Percentiles rank a stretch among this genome's conserved stretches.
These are phyloP conservation scores for Dianthus caryophyllus DNA, from an alignment of 148 eudicot genomes.

Conservation along the genomic window DNA sequence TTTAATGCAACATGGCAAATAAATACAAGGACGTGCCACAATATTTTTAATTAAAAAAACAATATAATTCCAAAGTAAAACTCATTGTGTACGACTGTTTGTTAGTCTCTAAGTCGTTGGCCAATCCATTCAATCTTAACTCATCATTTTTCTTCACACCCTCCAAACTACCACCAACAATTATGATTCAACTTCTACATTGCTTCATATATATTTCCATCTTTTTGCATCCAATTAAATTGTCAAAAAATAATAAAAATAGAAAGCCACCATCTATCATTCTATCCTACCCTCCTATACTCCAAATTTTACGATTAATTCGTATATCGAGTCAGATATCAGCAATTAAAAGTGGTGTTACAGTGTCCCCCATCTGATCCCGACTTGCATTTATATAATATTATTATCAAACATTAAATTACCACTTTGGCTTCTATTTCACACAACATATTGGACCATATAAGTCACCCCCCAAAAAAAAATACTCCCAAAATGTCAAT, in stretches of 20 bases:
- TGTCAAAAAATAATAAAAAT: too few relatives aligned
- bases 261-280: too few relatives aligned
- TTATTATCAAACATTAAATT: background rate
- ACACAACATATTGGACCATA: slow-evolving; percentile 8
- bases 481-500: slow-evolving; percentile 2
- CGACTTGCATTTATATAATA: background rate
- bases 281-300: background rate
- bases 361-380: background rate
- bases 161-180: slow-evolving; percentile 38
- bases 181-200: background rate
- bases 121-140: slow-evolving; percentile 47
- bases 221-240: slow-evolving; percentile 6
- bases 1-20: background rate
- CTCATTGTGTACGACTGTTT: slow-evolving; percentile 4
- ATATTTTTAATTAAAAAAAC: slow-evolving; percentile 1
- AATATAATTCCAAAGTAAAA: slow-evolving; percentile 5
- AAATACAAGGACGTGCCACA: slow-evolving; percentile 4
- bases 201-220: slow-evolving; percentile 7
- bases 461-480: slow-evolving; percentile 13
- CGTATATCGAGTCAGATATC: background rate
- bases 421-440: slow-evolving; percentile 2
- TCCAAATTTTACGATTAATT: background rate
- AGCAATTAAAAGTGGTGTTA: background rate
- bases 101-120: slow-evolving; percentile 52
- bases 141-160: slow-evolving; percentile 42